These are phyloP conservation scores for Saturnispora kantuleensis DNA, from an alignment of 805 yeast species.

Conservation along the genomic window DNA sequence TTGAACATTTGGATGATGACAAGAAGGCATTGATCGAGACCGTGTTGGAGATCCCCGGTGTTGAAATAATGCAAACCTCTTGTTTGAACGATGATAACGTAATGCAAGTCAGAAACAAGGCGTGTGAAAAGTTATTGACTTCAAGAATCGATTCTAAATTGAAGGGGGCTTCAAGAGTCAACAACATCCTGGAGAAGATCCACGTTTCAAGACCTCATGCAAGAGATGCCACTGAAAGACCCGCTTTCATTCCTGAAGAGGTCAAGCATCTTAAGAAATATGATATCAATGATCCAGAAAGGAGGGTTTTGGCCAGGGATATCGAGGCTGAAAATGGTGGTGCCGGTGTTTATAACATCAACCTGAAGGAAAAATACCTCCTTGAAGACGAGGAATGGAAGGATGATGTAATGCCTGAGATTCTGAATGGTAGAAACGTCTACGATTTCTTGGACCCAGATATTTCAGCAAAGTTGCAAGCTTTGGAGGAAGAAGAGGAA, in stretches of 20 bases:
- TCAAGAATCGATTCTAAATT: constrained; percentile 94
- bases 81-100: constrained; percentile 92
- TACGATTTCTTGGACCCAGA: constrained; percentile 97
- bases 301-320: constrained; percentile 76
- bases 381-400: constrained; percentile 97
- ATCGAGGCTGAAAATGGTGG: constrained; percentile 94
- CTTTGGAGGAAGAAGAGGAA: constrained; percentile 96
- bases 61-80: constrained; percentile 86
- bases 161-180: constrained; percentile 84
- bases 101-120: constrained; percentile 92
- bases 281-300: constrained; percentile 70
- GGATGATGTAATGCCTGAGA: constrained; percentile 94
- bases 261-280: constrained; percentile 52
- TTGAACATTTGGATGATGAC: constrained; percentile 73
- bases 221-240: constrained; percentile 78
- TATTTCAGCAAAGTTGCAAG: constrained; percentile 85
- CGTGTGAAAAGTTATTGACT: constrained; percentile 92
- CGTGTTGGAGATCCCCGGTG: constrained; percentile 60
- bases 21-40: constrained; percentile 63
- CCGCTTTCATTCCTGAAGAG: constrained; percentile 75
- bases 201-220: constrained; percentile 87
- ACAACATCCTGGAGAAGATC: constrained; percentile 84
- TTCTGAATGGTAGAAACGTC: constrained; percentile 90
- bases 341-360: constrained; percentile 94
- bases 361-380: constrained; percentile 83